These are phyloP conservation scores for Rhodotorula glutinis DNA, from an alignment of 1,284 basidiomycete species.

Conservation along the genomic window DNA sequence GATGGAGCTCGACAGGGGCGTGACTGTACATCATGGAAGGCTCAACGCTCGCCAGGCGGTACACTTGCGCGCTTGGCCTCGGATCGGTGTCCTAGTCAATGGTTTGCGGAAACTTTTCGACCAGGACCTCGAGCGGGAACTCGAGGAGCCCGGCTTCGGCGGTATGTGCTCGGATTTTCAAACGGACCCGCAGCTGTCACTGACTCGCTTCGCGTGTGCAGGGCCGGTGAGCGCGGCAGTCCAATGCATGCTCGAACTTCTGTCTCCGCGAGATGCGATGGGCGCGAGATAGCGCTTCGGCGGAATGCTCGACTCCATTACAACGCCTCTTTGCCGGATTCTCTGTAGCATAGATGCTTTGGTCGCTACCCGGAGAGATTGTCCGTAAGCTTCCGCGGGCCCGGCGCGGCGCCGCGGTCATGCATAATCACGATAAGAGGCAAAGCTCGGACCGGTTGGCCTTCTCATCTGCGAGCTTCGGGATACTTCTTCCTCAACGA, in stretches of 20 bases:
- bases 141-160: conserved; percentile 50
- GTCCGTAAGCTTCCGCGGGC: too few relatives aligned
- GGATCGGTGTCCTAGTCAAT: conserved; percentile 85
- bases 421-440: too few relatives aligned
- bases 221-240: conserved; percentile 53
- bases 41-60: conserved; percentile 52
- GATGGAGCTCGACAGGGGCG: conserved; percentile 70
- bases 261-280: conserved; percentile 54
- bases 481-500: too few relatives aligned
- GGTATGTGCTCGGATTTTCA: conserved; percentile 13
- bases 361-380: not conserved
- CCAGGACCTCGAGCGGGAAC: conserved; percentile 59
- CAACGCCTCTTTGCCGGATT: too few relatives aligned
- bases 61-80: conserved; percentile 73
- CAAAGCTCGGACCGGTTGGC: not conserved
- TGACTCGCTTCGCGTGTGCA: conserved; percentile 15
- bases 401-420: too few relatives aligned
- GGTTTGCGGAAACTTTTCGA: conserved; percentile 76
- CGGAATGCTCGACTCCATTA: too few relatives aligned
- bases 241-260: conserved; percentile 65
- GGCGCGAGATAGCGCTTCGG: too few relatives aligned
- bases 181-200: not conserved
- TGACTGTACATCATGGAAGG: conserved; percentile 53
- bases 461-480: not conserved
- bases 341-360: too few relatives aligned